Base-by-base conservation (phyloP, 257 asterid genomes). In the Nicotiana obtusifolia region DNA sequence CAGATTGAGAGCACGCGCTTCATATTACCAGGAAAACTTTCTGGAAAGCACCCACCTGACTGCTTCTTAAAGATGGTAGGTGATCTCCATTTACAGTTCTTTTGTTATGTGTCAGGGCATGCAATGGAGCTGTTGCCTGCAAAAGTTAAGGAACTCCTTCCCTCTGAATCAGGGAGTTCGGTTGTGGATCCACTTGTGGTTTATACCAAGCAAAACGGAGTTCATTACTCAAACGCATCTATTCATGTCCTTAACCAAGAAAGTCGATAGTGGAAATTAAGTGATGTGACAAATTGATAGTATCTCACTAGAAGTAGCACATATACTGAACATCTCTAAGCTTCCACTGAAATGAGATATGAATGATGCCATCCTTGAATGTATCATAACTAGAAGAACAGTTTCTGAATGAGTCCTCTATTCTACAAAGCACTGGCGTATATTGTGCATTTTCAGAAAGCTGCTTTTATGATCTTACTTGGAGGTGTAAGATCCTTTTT, bases 61-160 rank as follows among this genome's bases (percentile, higher is more conserved):
- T 94, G 95, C 95, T 92, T 91, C 88, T 91, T 95, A 75, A 93
- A 88, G 85, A 87, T 95, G 99, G 99, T 95, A 90, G 33, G 76
- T 16, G n/a, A 57, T 41, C 28, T 80, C 69, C 37, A 24, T 33
- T n/a, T 69, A 20, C 78, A 20, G 41, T 41, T 41, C 30, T 35
- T 67, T 35, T 1, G 76, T 33, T 67, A 69, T 44, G 59, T 69
- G 20, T 41, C 78, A 68, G 54, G 22, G 78, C 56, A 37, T 60
- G 56, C 77, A 68, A 16, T 37, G 54, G 31, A 68, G 3, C 78
- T 69, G 57, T 69, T 28, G 0, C 78, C 1, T 68, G 30, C 44
- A 20, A 53, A 35, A 5, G 76, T 67, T 35, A 26, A 67, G 20
- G 5, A 67, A 52, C 28, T 35, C 76, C 56, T 69, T 19, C 35